Evolutionary conservation across 2,329 filamentous ascomycete species (phyloP).

Genomic region (Aureobasidium lini): DNA sequence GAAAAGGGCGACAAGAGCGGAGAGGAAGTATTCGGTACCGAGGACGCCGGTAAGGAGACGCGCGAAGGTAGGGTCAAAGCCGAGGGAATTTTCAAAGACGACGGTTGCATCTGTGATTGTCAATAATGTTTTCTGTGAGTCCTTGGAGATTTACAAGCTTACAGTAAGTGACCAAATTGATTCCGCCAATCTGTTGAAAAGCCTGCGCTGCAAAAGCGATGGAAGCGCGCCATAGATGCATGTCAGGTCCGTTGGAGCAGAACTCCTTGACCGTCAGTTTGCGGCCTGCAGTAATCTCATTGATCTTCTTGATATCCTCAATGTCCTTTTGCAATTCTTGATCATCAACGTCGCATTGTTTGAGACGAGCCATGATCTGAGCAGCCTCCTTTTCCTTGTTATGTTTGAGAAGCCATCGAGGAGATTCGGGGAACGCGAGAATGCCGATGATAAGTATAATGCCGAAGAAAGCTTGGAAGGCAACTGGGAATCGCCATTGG

Average conservation of each 20-base stretch:
- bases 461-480: conserved; percentile 46
- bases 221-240: not conserved
- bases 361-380: conserved; percentile 45
- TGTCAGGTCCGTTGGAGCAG: conserved; percentile 18
- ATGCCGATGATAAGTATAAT: conserved; percentile 40
- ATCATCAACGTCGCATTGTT: conserved; percentile 42
- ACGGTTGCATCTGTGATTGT: conserved; percentile 1
- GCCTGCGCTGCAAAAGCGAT: conserved; percentile 1
- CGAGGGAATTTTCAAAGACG: conserved; percentile 18
- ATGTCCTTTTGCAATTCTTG: conserved; percentile 49
- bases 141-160: not conserved
- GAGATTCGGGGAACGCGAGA: conserved; percentile 39
- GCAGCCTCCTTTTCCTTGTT: conserved; percentile 41
- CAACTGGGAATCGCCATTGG: conserved; percentile 46
- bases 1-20: conserved; percentile 21
- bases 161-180: conserved; percentile 11
- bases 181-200: conserved; percentile 6
- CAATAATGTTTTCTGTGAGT: not conserved
- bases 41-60: conserved; percentile 22
- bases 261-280: conserved; percentile 18
- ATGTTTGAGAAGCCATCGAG: conserved; percentile 38
- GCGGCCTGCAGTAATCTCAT: conserved; percentile 33
- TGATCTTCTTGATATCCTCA: conserved; percentile 45
- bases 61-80: conserved; percentile 17
- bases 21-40: conserved; percentile 24